Conservation (phyloP, 1,284 basidiomycete genomes). For the Gomphus sp. region DNA sequence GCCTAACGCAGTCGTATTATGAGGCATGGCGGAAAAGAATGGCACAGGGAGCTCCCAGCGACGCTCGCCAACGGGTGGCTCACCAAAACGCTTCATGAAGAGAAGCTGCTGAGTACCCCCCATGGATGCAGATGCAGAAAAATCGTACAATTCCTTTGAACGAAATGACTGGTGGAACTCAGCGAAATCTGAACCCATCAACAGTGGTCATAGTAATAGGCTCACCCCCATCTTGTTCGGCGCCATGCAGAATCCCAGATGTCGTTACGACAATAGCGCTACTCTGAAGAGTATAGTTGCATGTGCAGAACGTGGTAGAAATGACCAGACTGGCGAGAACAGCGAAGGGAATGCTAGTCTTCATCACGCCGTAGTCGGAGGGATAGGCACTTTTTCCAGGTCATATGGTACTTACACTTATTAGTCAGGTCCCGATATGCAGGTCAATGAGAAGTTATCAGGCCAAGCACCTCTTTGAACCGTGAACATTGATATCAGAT, state of each 20-base stretch:
- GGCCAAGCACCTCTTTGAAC: too few species aligned
- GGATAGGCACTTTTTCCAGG: too few species aligned
- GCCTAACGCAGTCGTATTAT: constrained; percentile 10
- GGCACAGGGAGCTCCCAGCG: constrained; percentile 13
- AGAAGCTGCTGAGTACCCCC: background rate
- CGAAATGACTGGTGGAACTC: background rate
- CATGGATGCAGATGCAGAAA: background rate
- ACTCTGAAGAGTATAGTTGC: background rate
- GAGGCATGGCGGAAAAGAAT: constrained; percentile 7
- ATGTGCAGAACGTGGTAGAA: background rate
- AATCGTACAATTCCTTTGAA: constrained; percentile 1
- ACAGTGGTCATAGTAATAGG: background rate
- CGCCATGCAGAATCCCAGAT: background rate
- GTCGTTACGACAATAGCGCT: background rate
- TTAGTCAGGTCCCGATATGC: too few species aligned
- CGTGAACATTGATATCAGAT: too few species aligned
- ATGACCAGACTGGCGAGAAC: background rate
- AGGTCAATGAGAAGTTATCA: too few species aligned
- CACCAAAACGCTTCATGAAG: constrained; percentile 10
- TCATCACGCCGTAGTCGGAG: background rate
- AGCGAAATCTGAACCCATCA: too few species aligned
- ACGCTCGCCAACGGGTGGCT: constrained; percentile 10
- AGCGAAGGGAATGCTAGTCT: background rate
- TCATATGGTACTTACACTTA: too few species aligned
- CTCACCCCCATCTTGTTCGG: background rate